Evolutionary conservation across 225 moss, liverwort and hornwort species (phyloP).

Genomic region (Rhytidiadelphus loreus): DNA sequence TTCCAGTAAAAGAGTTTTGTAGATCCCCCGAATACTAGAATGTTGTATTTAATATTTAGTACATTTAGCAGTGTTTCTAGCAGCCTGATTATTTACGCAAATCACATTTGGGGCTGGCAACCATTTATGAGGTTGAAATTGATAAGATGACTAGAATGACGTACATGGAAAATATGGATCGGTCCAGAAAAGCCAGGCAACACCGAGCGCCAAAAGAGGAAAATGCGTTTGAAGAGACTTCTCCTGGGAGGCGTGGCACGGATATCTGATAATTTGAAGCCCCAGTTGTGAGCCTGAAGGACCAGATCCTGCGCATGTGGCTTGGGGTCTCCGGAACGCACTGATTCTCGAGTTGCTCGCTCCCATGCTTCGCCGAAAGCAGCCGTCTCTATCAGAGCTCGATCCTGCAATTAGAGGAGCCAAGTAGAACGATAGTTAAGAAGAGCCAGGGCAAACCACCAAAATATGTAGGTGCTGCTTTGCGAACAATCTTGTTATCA

Average conservation of each 20-base stretch:
- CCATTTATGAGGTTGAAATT: background rate
- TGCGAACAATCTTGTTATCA: background rate
- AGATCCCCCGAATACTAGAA: no score
- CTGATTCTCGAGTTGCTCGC: slow-evolving; percentile 54
- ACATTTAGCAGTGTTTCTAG: background rate
- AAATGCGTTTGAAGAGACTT: slow-evolving; percentile 39
- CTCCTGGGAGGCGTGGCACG: slow-evolving; percentile 21
- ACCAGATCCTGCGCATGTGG: slow-evolving; percentile 70
- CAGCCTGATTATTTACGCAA: background rate
- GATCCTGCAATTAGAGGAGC: slow-evolving; percentile 37
- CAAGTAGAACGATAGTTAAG: background rate
- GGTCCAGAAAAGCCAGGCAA: slow-evolving; percentile 58
- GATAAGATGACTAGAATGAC: background rate
- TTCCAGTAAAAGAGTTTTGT: background rate
- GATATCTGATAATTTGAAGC: slow-evolving; percentile 58
- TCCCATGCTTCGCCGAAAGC: slow-evolving; percentile 38
- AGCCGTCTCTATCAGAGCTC: slow-evolving; percentile 31
- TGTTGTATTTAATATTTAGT: no score
- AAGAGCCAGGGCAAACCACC: background rate
- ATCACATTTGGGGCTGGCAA: background rate
- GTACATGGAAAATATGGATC: slow-evolving; percentile 86
- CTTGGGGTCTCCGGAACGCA: slow-evolving; percentile 57
- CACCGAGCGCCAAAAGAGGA: slow-evolving; percentile 32
- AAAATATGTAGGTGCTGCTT: background rate
- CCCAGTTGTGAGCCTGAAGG: slow-evolving; percentile 58